Percentiles rank a stretch among this genome's conserved stretches.
These are phyloP conservation scores for Stagonosporopsis tanaceti DNA, from an alignment of 2,329 filamentous ascomycete species.

Conservation along the genomic window DNA sequence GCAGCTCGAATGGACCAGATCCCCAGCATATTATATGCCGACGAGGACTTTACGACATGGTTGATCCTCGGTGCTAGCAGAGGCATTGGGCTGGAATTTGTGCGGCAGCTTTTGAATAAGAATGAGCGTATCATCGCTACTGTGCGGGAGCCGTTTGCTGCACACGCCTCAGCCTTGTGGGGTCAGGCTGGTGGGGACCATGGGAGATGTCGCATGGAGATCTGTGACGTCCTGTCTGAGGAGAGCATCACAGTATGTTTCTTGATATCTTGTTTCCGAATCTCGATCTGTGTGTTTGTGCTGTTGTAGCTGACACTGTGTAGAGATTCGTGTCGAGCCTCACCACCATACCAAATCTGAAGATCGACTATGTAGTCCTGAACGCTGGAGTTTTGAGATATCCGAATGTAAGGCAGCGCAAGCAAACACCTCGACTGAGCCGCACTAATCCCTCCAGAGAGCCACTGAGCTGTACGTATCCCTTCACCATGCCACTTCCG, in stretches of 20 bases:
- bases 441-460: constrained; percentile 52
- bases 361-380: constrained; percentile 63
- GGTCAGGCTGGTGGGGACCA: constrained; percentile 53
- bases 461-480: constrained; percentile 59
- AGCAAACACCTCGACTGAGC: constrained; percentile 16
- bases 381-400: constrained; percentile 66
- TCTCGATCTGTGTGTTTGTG: not conserved
- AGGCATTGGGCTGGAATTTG: constrained; percentile 62
- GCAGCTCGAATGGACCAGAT: constrained; percentile 52
- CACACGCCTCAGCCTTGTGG: constrained; percentile 53
- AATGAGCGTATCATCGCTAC: constrained; percentile 62
- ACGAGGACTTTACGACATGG: constrained; percentile 55
- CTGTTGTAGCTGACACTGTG: constrained; percentile 9
- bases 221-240: constrained; percentile 63
- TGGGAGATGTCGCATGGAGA: constrained; percentile 57
- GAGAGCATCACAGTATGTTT: constrained; percentile 56
- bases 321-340: constrained; percentile 56
- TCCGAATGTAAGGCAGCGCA: constrained; percentile 58
- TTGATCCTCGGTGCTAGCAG: constrained; percentile 57
- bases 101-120: constrained; percentile 57
- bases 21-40: constrained; percentile 52
- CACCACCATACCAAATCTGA: constrained; percentile 51
- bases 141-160: constrained; percentile 54
- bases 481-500: constrained; percentile 30
- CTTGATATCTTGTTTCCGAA: not conserved